These are phyloP conservation scores for Metarhizium sp. DNA, from an alignment of 2,329 filamentous ascomycete species.

Conservation along the genomic window DNA sequence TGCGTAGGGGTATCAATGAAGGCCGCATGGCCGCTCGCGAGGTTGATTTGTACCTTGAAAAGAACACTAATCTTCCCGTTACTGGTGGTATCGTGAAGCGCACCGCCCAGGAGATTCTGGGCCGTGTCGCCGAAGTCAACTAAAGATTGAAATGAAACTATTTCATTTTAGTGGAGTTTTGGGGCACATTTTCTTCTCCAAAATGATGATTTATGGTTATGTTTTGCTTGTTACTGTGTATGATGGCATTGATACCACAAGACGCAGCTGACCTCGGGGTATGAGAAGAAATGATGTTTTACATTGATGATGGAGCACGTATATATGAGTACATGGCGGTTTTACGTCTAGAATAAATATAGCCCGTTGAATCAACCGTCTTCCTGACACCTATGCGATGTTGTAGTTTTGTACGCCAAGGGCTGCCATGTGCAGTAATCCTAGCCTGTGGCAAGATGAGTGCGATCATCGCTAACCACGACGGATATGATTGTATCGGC, in stretches of 20 bases:
- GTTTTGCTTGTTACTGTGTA: neutral
- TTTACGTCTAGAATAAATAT: neutral
- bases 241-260: slow-evolving; percentile 9
- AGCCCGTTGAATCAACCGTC: neutral
- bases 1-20: slow-evolving; percentile 81
- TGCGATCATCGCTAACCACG: too few species aligned
- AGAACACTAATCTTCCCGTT: slow-evolving; percentile 71
- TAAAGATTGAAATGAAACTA: neutral
- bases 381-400: neutral
- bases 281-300: neutral
- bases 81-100: slow-evolving; percentile 89
- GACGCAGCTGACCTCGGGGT: neutral
- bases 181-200: neutral
- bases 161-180: neutral
- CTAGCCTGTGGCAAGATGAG: too few species aligned
- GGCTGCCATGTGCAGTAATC: too few species aligned
- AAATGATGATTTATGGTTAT: neutral
- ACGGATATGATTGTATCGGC: too few species aligned
- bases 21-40: slow-evolving; percentile 88
- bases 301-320: neutral
- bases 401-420: neutral
- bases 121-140: slow-evolving; percentile 10
- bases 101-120: slow-evolving; percentile 61
- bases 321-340: neutral
- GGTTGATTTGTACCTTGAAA: slow-evolving; percentile 79